These are phyloP conservation scores for Mucor irregularis DNA, from an alignment of 371 early-diverging fungal species.

Conservation along the genomic window DNA sequence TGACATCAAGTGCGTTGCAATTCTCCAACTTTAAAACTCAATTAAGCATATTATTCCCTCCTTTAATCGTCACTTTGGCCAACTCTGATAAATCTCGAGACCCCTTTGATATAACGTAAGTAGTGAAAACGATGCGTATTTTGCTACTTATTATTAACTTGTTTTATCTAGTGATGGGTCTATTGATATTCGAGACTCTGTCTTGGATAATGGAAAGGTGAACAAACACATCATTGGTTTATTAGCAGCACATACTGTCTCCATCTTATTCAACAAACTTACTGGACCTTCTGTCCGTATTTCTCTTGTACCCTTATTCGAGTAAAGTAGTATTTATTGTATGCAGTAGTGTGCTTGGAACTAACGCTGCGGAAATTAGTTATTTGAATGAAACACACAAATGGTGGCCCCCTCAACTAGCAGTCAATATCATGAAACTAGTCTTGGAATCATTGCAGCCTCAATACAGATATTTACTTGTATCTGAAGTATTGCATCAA, in stretches of 20 bases:
- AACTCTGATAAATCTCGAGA: conserved; percentile 26
- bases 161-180: conserved; percentile 13
- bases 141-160: neutral
- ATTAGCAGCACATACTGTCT: conserved; percentile 33
- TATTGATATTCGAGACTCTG: conserved; percentile 30
- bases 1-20: conserved; percentile 55
- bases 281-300: conserved; percentile 47
- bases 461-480: conserved; percentile 68
- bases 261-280: conserved; percentile 29
- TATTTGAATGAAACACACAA: conserved; percentile 57
- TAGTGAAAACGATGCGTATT: neutral
- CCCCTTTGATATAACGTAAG: conserved; percentile 12
- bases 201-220: conserved; percentile 6
- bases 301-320: conserved; percentile 48
- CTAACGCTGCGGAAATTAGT: conserved; percentile 22
- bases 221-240: conserved; percentile 13
- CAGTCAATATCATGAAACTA: conserved; percentile 55
- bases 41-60: conserved; percentile 54
- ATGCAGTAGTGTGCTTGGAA: no score
- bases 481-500: conserved; percentile 62
- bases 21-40: conserved; percentile 56
- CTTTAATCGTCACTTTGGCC: conserved; percentile 51
- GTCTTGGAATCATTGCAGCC: conserved; percentile 61
- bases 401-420: conserved; percentile 62
- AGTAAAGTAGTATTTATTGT: no score